phyloP scores from a whole-genome alignment of 116 monocot species.

The Cymodocea nodosa region DNA sequence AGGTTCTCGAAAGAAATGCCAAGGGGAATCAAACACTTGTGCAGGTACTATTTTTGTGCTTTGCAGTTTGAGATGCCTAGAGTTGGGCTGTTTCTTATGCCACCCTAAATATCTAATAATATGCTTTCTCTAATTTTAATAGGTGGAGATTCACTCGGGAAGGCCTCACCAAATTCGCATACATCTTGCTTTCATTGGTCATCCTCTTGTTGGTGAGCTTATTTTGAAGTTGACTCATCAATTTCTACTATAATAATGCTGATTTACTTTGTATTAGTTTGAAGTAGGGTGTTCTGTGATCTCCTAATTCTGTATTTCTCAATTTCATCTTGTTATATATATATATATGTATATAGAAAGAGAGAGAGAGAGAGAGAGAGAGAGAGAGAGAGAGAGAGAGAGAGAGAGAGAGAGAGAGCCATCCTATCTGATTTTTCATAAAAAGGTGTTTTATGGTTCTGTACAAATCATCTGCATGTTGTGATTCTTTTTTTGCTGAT shows the following conservation, averaged over 20 bases:
- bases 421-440: too few species aligned
- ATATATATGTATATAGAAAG: too few species aligned
- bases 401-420: too few species aligned
- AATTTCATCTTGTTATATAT: too few species aligned
- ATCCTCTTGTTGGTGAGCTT: conserved; percentile 74
- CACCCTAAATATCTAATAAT: neutral
- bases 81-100: neutral
- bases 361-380: too few species aligned
- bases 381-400: too few species aligned
- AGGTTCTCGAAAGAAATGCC: conserved; percentile 61
- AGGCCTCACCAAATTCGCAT: conserved; percentile 96
- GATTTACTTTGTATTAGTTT: too few species aligned
- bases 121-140: conserved; percentile 9
- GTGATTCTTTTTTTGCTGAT: neutral
- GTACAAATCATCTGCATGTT: neutral
- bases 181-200: conserved; percentile 83
- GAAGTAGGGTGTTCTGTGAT: too few species aligned
- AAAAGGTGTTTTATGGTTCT: neutral
- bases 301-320: too few species aligned
- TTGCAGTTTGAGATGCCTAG: neutral
- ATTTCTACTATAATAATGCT: neutral
- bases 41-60: conserved; percentile 27
- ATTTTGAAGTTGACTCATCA: neutral
- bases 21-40: conserved; percentile 43
- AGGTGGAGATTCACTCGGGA: conserved; percentile 92